phyloP scores from a whole-genome alignment of 2,329 filamentous ascomycete genomes.

The Ceratocystis alfenasii region DNA sequence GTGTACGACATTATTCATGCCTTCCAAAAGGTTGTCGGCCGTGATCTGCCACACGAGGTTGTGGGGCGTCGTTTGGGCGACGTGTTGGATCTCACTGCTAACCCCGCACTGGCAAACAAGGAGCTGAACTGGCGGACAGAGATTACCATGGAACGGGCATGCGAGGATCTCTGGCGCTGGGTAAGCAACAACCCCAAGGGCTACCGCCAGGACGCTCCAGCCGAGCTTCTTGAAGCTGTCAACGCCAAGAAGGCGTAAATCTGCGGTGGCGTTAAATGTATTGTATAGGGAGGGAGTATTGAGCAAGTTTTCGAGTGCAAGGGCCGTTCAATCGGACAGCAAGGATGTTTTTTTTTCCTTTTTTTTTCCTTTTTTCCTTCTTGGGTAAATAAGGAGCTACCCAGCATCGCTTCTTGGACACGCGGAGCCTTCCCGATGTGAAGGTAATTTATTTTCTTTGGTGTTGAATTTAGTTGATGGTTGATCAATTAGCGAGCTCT shows the following conservation, averaged over 20 bases:
- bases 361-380: not conserved
- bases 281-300: not conserved
- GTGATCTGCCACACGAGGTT: slow-evolving; percentile 76
- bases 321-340: not conserved
- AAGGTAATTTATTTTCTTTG: not conserved
- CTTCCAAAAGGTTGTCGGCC: slow-evolving; percentile 77
- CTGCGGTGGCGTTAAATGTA: not conserved
- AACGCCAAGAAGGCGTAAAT: slow-evolving; percentile 37
- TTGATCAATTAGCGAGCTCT: not conserved
- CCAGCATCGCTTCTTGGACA: not conserved
- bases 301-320: not conserved
- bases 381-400: not conserved
- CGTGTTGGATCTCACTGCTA: slow-evolving; percentile 87
- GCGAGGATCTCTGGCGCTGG: slow-evolving; percentile 91
- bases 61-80: slow-evolving; percentile 73
- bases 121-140: slow-evolving; percentile 91
- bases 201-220: slow-evolving; percentile 82
- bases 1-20: slow-evolving; percentile 97
- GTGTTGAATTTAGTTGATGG: slow-evolving; percentile 3
- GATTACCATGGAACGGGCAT: slow-evolving; percentile 82
- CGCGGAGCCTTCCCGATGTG: not conserved
- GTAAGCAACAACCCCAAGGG: slow-evolving; percentile 93
- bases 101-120: slow-evolving; percentile 72
- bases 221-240: slow-evolving; percentile 58
- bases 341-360: not conserved